Evolutionary conservation across 352 stramenopile species (phyloP).

Genomic region (Globisporangium abappressorium): DNA sequence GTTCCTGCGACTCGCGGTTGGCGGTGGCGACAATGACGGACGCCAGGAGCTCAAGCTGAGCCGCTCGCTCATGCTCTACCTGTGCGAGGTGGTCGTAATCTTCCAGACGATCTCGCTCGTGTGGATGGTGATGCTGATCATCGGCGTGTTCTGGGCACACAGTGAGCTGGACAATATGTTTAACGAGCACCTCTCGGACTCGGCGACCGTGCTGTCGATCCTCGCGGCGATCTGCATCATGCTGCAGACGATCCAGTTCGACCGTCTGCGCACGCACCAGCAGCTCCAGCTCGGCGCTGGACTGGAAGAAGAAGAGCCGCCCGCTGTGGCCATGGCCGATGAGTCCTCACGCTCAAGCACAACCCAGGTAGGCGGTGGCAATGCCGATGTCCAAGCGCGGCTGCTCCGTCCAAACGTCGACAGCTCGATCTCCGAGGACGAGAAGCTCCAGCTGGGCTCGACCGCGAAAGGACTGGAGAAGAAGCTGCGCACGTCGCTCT

Average conservation of each 20-base stretch:
- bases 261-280: slow-evolving; percentile 56
- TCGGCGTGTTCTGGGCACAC: slow-evolving; percentile 44
- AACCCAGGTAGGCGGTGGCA: background rate
- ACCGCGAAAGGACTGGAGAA: slow-evolving; percentile 39
- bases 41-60: slow-evolving; percentile 42
- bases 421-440: slow-evolving; percentile 38
- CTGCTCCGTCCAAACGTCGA: slow-evolving; percentile 39
- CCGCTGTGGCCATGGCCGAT: slow-evolving; percentile 14
- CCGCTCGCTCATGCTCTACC: slow-evolving; percentile 42
- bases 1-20: slow-evolving; percentile 46
- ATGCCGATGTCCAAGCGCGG: slow-evolving; percentile 12
- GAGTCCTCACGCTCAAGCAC: slow-evolving; percentile 9
- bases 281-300: slow-evolving; percentile 60
- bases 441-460: slow-evolving; percentile 34
- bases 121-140: slow-evolving; percentile 45
- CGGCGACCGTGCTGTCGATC: slow-evolving; percentile 20
- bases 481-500: slow-evolving; percentile 47
- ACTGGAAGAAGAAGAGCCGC: slow-evolving; percentile 45
- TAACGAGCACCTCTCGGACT: slow-evolving; percentile 22
- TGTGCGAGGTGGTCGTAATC: slow-evolving; percentile 70
- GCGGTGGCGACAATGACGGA: slow-evolving; percentile 29
- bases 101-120: slow-evolving; percentile 50
- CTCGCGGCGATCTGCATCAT: slow-evolving; percentile 42
- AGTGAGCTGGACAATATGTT: slow-evolving; percentile 45
- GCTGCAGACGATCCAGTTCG: slow-evolving; percentile 64